These are phyloP conservation scores for Podospora pseudoanserina DNA, from an alignment of 495 filamentous ascomycete species.

Conservation along the genomic window DNA sequence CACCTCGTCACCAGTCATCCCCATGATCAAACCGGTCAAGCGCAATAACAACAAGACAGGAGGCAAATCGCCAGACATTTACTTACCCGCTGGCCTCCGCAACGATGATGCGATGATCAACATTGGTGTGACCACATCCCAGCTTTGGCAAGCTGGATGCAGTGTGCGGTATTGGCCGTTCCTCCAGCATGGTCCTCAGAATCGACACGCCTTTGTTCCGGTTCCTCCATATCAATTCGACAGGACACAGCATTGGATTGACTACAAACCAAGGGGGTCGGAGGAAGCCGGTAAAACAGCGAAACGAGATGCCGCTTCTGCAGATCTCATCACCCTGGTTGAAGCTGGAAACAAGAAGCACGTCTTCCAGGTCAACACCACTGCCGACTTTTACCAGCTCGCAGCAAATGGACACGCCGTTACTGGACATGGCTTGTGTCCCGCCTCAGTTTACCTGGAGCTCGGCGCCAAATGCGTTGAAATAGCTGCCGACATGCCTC, in stretches of 20 bases:
- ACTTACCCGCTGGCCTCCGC: not conserved
- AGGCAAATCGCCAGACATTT: conserved; percentile 20
- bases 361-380: conserved; percentile 16
- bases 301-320: too few species aligned
- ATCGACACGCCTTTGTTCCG: conserved; percentile 19
- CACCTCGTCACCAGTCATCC: conserved; percentile 13
- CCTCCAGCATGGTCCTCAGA: not conserved
- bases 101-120: not conserved
- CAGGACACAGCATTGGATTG: conserved; percentile 32
- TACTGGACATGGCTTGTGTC: conserved; percentile 26
- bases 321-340: not conserved
- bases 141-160: conserved; percentile 4
- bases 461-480: conserved; percentile 23
- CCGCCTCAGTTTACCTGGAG: conserved; percentile 41
- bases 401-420: conserved; percentile 29
- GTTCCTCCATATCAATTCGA: conserved; percentile 58
- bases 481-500: conserved; percentile 11
- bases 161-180: not conserved
- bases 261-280: not conserved
- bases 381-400: conserved; percentile 7
- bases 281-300: too few species aligned
- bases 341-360: not conserved
- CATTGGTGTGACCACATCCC: not conserved
- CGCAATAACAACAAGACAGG: not conserved
- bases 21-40: conserved; percentile 18